Conservation (phyloP, 2,329 filamentous ascomycete species). For the Penicillium sp. region DNA sequence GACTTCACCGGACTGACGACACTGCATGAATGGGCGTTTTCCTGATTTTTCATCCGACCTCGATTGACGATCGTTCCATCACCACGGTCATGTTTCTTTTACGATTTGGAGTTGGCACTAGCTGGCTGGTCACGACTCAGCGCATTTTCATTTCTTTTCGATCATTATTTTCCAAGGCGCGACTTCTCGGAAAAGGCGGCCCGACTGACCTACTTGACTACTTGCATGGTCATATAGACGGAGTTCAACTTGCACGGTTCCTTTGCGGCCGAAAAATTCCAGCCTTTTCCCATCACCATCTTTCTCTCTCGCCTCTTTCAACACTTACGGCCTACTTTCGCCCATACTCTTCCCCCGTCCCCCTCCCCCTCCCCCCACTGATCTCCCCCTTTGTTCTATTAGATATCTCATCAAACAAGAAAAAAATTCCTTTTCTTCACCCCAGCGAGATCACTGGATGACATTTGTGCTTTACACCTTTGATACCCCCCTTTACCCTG, state of each 20-base stretch:
- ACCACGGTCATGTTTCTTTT: constrained; percentile 17
- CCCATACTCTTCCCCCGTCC: not conserved
- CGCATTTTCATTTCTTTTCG: constrained; percentile 20
- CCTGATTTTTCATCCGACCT: constrained; percentile 17
- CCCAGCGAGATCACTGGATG: constrained; percentile 8
- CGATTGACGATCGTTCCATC: constrained; percentile 16
- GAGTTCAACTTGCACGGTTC: constrained; percentile 8
- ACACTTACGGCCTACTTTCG: constrained; percentile 8
- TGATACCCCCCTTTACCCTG: constrained; percentile 11
- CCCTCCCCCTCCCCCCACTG: not conserved
- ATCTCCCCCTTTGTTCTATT: constrained; percentile 8
- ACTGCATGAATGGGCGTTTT: constrained; percentile 36
- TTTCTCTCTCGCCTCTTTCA: constrained; percentile 1
- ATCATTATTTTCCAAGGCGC: constrained; percentile 4
- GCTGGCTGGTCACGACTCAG: constrained; percentile 28
- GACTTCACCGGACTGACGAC: constrained; percentile 35
- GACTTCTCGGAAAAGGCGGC: constrained; percentile 1
- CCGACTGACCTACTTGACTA: constrained; percentile 1
- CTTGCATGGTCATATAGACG: constrained; percentile 7
- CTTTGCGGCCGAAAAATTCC: constrained; percentile 7
- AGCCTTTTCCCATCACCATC: constrained; percentile 2
- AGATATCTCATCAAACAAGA: constrained; percentile 13
- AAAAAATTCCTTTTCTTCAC: constrained; percentile 11
- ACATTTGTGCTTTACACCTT: constrained; percentile 8
- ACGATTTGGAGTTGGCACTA: constrained; percentile 26